A percentile compares a stretch with the other conserved stretches of the same genome.
These are phyloP conservation scores for Solanum sejunctum DNA, from an alignment of 257 asterid species.

Conservation along the genomic window DNA sequence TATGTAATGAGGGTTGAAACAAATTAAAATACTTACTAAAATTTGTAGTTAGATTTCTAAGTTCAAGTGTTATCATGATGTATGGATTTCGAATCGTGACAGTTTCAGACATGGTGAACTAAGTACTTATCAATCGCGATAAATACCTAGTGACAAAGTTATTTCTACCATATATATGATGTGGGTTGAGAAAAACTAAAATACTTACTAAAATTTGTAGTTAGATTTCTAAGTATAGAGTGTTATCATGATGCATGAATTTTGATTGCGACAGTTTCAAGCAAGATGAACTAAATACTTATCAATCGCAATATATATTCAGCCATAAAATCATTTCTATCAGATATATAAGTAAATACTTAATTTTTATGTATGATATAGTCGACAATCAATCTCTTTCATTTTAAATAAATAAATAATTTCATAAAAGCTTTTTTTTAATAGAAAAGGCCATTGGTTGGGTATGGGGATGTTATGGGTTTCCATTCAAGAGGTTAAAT, in stretches of 20 bases:
- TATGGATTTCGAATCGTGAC: background rate
- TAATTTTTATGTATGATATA: no score
- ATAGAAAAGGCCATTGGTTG: background rate
- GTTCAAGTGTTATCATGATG: background rate
- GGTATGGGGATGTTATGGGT: constrained; percentile 36
- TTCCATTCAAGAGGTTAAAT: constrained; percentile 19
- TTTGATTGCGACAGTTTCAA: no score
- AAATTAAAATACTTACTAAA: no score
- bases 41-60: background rate
- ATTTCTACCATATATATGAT: no score
- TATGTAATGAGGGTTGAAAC: no score
- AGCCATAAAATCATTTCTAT: no score
- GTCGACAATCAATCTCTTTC: no score
- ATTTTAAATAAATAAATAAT: no score
- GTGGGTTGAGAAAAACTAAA: no score
- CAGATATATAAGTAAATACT: background rate
- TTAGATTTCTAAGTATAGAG: background rate
- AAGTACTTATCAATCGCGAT: background rate
- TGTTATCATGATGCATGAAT: background rate
- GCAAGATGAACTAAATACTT: background rate
- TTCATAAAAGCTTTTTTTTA: background rate
- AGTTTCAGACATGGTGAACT: background rate
- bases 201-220: background rate
- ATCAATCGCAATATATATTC: no score
- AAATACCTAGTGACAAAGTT: background rate